These are phyloP conservation scores for Globisporangium solare DNA, from an alignment of 352 stramenopile genomes.

Conservation along the genomic window DNA sequence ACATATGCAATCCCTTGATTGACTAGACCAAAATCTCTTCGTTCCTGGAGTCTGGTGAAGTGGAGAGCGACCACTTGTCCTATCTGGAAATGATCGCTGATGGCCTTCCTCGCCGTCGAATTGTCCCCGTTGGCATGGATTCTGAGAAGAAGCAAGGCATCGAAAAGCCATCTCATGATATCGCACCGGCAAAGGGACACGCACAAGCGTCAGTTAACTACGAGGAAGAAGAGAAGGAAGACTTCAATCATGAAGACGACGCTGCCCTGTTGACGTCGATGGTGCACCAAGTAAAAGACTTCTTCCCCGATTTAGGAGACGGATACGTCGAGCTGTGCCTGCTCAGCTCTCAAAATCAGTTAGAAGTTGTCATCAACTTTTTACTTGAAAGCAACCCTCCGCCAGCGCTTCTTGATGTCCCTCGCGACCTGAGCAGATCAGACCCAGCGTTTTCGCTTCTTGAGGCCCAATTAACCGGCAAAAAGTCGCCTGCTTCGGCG, in stretches of 20 bases:
- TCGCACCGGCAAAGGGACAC: conserved; percentile 1
- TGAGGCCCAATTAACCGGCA: conserved; percentile 24
- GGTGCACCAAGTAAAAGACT: conserved; percentile 52
- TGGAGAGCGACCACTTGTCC: conserved; percentile 55
- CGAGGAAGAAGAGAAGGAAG: conserved; percentile 4
- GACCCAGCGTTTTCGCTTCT: conserved; percentile 24
- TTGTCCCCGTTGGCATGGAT: conserved; percentile 9
- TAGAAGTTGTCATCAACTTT: conserved; percentile 57
- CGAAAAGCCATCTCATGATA: too few species aligned
- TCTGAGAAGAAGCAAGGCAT: background rate
- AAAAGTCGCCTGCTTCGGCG: conserved; percentile 7
- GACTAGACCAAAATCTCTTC: conserved; percentile 39
- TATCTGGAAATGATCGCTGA: conserved; percentile 77
- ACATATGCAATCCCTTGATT: background rate
- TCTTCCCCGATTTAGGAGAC: conserved; percentile 54
- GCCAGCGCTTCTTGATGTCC: conserved; percentile 26
- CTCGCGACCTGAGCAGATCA: conserved; percentile 22
- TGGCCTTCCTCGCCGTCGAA: conserved; percentile 41
- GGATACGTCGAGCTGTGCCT: conserved; percentile 62
- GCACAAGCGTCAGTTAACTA: conserved; percentile 6
- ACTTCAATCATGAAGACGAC: background rate
- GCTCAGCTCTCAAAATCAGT: conserved; percentile 33
- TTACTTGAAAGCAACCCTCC: conserved; percentile 49
- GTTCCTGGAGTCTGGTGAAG: conserved; percentile 45
- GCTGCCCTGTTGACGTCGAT: conserved; percentile 20